Evolutionary conservation across 345 rosid species (phyloP).

Genomic region (Camelina sativa): DNA sequence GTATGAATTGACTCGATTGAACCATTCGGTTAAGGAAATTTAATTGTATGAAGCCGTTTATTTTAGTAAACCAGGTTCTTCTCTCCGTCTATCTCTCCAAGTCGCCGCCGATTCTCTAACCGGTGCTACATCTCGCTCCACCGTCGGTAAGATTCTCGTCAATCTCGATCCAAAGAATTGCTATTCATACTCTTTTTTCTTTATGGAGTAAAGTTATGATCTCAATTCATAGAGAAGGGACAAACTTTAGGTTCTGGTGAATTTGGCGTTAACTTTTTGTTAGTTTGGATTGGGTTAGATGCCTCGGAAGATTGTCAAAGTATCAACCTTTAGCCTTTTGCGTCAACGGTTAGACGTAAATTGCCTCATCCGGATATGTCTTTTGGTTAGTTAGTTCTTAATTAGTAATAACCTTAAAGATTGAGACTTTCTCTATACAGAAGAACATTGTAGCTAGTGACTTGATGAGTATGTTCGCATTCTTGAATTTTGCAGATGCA

Average conservation of each 20-base stretch:
- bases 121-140: conserved; percentile 6
- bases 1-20: neutral
- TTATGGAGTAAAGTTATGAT: neutral
- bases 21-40: conserved; percentile 17
- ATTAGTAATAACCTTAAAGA: neutral
- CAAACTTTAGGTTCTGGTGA: neutral
- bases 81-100: no score
- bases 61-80: no score
- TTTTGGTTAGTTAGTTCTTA: no score
- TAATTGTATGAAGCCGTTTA: neutral
- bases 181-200: neutral
- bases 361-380: conserved; percentile 36
- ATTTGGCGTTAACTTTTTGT: no score
- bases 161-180: neutral
- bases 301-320: conserved; percentile 35
- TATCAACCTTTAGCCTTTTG: conserved; percentile 56
- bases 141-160: neutral
- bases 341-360: conserved; percentile 49
- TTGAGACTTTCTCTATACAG: no score
- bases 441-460: neutral
- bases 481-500: neutral
- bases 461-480: no score
- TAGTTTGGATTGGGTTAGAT: no score
- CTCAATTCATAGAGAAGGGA: neutral
- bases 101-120: conserved; percentile 1